Conservation (phyloP, 2,329 filamentous ascomycete species). For the Aspergillus brunneoviolaceus region DNA sequence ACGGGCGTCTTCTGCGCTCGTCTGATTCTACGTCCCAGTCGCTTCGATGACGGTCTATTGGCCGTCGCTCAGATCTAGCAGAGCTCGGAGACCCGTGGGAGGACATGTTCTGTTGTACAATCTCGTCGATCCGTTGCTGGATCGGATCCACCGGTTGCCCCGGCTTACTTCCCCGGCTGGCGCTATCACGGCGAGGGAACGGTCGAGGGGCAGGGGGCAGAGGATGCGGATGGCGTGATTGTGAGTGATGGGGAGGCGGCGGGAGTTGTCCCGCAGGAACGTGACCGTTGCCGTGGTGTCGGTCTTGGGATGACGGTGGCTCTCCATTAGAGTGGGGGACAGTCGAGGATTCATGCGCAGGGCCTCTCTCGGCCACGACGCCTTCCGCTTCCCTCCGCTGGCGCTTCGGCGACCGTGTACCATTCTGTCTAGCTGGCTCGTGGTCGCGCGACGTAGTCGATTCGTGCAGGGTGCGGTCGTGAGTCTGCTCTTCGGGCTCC, state of each 20-base stretch:
- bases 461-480: conserved; percentile 14
- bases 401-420: conserved; percentile 39
- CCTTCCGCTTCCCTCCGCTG: conserved; percentile 31
- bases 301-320: conserved; percentile 15
- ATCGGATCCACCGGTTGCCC: conserved; percentile 28
- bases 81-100: conserved; percentile 3
- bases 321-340: conserved; percentile 7
- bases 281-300: conserved; percentile 20
- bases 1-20: conserved; percentile 14
- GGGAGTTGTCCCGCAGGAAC: background rate
- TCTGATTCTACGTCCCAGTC: conserved; percentile 23
- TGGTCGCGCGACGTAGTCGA: conserved; percentile 9
- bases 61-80: conserved; percentile 15
- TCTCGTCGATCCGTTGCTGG: conserved; percentile 39
- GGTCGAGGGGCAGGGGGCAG: conserved; percentile 19
- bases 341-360: conserved; percentile 12
- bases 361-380: conserved; percentile 1
- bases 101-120: conserved; percentile 30
- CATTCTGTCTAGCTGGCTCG: conserved; percentile 20
- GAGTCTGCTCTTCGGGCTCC: conserved; percentile 31
- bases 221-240: conserved; percentile 24
- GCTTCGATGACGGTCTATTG: conserved; percentile 18
- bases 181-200: conserved; percentile 18
- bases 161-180: conserved; percentile 10
- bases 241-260: conserved; percentile 13